Conservation (phyloP, 1,284 basidiomycete genomes). For the Irpex lacteus region DNA sequence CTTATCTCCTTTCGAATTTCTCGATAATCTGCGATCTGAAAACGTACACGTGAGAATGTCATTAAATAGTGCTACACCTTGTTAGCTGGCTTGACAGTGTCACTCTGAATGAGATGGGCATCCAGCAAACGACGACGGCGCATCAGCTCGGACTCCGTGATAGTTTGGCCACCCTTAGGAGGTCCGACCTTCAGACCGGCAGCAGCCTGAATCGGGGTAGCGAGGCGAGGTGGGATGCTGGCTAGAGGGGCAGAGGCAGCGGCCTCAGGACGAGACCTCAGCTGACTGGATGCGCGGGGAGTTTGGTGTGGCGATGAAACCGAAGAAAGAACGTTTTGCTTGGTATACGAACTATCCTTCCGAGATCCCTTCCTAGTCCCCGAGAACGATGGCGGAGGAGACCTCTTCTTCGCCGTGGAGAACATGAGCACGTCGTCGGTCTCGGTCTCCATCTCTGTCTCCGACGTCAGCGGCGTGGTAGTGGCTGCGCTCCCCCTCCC, state of each 20-base stretch:
- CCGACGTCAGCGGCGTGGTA: slow-evolving; percentile 27
- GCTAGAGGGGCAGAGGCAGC: neutral
- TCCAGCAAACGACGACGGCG: slow-evolving; percentile 69
- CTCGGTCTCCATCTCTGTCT: slow-evolving; percentile 47
- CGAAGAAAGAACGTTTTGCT: neutral
- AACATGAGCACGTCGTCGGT: slow-evolving; percentile 72
- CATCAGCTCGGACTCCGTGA: slow-evolving; percentile 78
- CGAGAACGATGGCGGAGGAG: slow-evolving; percentile 30
- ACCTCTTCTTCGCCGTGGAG: slow-evolving; percentile 55
- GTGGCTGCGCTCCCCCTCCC: neutral
- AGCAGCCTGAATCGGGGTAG: slow-evolving; percentile 10
- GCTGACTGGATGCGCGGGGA: no score
- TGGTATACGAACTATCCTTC: neutral
- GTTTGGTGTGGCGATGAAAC: neutral
- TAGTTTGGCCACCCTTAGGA: slow-evolving; percentile 58
- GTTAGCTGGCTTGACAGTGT: slow-evolving; percentile 1
- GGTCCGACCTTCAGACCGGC: slow-evolving; percentile 29
- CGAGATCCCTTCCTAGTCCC: slow-evolving; percentile 11
- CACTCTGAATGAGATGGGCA: slow-evolving; percentile 46
- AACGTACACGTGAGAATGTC: no score
- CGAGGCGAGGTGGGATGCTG: slow-evolving; percentile 4
- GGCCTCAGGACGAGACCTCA: no score
- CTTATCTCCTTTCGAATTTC: no score
- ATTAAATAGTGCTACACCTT: neutral
- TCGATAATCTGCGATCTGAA: no score